Percentiles rank a stretch among this genome's conserved stretches.
Conservation (phyloP, 2,329 filamentous ascomycete species). For the Aspergillus sp. region DNA sequence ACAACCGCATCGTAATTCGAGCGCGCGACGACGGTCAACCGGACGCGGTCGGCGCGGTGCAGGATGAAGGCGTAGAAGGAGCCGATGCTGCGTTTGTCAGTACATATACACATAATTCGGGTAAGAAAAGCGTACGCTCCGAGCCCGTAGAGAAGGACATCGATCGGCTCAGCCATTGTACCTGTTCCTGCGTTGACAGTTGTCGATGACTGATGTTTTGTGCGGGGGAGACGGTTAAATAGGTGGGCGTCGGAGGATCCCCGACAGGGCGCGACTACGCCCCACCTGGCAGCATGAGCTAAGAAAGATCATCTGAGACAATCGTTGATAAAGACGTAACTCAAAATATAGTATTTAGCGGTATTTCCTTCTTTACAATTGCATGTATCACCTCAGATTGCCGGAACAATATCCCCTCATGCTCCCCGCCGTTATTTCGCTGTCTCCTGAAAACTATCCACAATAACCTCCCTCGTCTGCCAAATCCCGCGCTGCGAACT, state of each 20-base stretch:
- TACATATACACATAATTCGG: neutral
- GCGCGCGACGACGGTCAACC: conserved; percentile 49
- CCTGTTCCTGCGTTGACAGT: neutral
- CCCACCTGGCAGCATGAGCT: too few species aligned
- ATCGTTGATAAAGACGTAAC: neutral
- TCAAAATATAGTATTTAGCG: neutral
- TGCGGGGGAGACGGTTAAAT: neutral
- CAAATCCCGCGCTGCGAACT: conserved; percentile 16
- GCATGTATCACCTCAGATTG: neutral
- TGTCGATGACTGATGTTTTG: neutral
- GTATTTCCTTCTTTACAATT: neutral
- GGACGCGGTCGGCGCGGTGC: conserved; percentile 45
- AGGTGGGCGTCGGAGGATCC: neutral
- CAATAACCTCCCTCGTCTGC: conserved; percentile 16
- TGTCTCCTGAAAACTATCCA: neutral
- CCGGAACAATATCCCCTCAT: neutral
- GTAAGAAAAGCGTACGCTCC: conserved; percentile 52
- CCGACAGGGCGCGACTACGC: neutral
- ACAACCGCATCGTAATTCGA: conserved; percentile 53
- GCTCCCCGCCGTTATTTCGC: neutral
- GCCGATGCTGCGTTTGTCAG: conserved; percentile 52
- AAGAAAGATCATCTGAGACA: neutral
- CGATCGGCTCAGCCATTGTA: conserved; percentile 28
- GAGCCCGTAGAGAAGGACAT: conserved; percentile 58
- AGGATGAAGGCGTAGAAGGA: conserved; percentile 63